Evolutionary conservation across 345 rosid species (phyloP).

Genomic region (Pelargonium nanum): DNA sequence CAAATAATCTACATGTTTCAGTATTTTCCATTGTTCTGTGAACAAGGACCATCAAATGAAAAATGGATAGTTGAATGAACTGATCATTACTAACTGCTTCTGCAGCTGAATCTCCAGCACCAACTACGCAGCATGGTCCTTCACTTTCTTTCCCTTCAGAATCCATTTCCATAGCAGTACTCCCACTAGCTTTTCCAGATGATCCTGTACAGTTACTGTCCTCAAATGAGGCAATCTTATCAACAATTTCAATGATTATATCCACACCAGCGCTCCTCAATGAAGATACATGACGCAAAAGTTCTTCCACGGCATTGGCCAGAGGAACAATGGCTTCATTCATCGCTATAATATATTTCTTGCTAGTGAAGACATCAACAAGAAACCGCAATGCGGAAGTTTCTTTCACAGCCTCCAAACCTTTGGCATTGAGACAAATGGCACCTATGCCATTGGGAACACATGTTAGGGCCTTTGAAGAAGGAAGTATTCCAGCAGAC

Average conservation of each 20-base stretch:
- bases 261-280: slow-evolving; percentile 81
- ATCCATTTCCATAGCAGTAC: slow-evolving; percentile 85
- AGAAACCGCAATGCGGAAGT: slow-evolving; percentile 72
- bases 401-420: slow-evolving; percentile 86
- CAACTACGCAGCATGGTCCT: slow-evolving; percentile 32
- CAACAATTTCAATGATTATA: slow-evolving; percentile 76
- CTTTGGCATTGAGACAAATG: slow-evolving; percentile 82
- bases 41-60: slow-evolving; percentile 87
- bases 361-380: slow-evolving; percentile 71
- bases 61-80: slow-evolving; percentile 71
- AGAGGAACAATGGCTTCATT: slow-evolving; percentile 91
- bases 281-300: slow-evolving; percentile 81
- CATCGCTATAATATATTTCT: slow-evolving; percentile 79
- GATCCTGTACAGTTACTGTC: slow-evolving; percentile 35
- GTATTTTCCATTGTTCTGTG: slow-evolving; percentile 92
- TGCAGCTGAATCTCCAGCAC: slow-evolving; percentile 29
- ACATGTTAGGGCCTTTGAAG: slow-evolving; percentile 90
- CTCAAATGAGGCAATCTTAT: slow-evolving; percentile 59
- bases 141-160: slow-evolving; percentile 53
- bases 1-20: slow-evolving; percentile 84
- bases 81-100: slow-evolving; percentile 68
- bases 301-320: slow-evolving; percentile 95
- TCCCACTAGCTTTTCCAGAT: slow-evolving; percentile 39
- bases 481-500: slow-evolving; percentile 68
- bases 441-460: slow-evolving; percentile 94